Percentiles rank a stretch among this genome's conserved stretches.
These are phyloP conservation scores for Stereocaulon alpinum DNA, from an alignment of 495 filamentous ascomycete species.

Conservation along the genomic window DNA sequence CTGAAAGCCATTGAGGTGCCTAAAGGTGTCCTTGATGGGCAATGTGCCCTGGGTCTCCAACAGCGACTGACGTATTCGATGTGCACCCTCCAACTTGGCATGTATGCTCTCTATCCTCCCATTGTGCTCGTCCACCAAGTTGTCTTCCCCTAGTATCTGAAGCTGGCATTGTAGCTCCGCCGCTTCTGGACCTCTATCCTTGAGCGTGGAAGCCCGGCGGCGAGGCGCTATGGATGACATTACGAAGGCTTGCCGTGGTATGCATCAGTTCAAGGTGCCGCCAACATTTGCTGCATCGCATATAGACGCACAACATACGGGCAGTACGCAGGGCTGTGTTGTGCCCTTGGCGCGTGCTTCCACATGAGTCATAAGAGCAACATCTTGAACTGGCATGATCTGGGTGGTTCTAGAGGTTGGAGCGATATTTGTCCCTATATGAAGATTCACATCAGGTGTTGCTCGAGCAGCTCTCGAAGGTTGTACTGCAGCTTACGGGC, in stretches of 20 bases:
- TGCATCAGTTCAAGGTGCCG: conserved; percentile 1
- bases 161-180: conserved; percentile 18
- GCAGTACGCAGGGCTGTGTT: conserved; percentile 11
- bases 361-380: background rate
- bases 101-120: conserved; percentile 4
- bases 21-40: conserved; percentile 66
- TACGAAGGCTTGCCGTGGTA: background rate
- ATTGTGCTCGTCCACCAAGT: background rate
- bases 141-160: background rate
- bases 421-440: background rate
- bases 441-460: background rate
- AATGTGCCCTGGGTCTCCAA: conserved; percentile 39
- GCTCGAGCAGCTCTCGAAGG: background rate
- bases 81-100: conserved; percentile 13
- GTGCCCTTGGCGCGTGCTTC: conserved; percentile 15
- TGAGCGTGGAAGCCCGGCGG: conserved; percentile 15
- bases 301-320: background rate
- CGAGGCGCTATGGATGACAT: background rate
- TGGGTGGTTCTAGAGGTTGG: background rate
- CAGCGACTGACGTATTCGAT: conserved; percentile 43
- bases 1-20: conserved; percentile 72
- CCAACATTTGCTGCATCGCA: background rate
- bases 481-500: background rate
- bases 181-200: conserved; percentile 10
- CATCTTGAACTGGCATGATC: background rate